Base-by-base conservation (phyloP, 164 flowering plant genomes). In the Vitis cinerea region DNA sequence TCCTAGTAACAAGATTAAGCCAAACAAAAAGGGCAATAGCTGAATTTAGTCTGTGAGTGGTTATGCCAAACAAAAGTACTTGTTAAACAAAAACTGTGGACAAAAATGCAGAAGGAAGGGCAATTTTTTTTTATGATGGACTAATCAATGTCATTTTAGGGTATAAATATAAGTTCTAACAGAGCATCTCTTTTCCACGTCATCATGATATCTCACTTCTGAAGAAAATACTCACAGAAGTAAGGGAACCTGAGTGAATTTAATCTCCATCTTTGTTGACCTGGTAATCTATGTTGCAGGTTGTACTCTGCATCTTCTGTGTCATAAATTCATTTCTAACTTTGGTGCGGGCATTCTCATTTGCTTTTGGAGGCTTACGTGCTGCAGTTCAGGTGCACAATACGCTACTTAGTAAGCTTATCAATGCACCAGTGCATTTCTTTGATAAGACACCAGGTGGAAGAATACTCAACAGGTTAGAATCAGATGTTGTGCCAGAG, bases 391-490 rank as follows among this genome's bases (percentile, higher is more conserved):
- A 78, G 72, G 90, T 92, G 78, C 98, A 92, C 68, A 78, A 78
- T 76, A 73, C 75, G 61, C 87, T 95, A 67, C 80, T 95, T 50
- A 55, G 66, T 57, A 87, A 80, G 76, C 87, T 95, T 72, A 71
- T 86, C 7, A 70, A 80, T 82, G 93, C 98, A 75, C 90, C 93
- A 50, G 84, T 90, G 17, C 65, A 67, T 63, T 95, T 95, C 84
- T 95, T 95, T 87, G 91, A 95, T 82, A 88, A 77, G 74, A 95
- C 97, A 57, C 98, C 99, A 48, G 79, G 83, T 72, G 99, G 99
- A 84, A 83, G 97, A 79, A 92, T 95, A 72, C 84, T 92, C 14
- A 95, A 95, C 88, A 90, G 99, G 99, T 94, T 44, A 63, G 77
- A 48, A 15, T 65, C 29, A 47, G 49, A 64, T 11, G 2, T 3